Evolutionary conservation across 2,329 filamentous ascomycete genomes (phyloP).

Genomic region (Ophiostoma sp.): DNA sequence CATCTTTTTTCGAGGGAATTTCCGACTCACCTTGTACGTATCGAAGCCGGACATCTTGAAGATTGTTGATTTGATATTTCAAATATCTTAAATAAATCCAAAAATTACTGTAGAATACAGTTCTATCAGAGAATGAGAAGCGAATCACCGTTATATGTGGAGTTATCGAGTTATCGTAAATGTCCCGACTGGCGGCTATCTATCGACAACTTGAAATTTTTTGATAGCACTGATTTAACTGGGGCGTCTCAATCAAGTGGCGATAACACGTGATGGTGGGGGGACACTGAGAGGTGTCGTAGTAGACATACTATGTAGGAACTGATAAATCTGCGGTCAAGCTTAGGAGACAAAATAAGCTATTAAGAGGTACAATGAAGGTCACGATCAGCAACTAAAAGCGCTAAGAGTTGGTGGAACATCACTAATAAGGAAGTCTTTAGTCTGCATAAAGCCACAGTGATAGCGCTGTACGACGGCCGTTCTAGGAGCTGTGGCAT

Average conservation of each 20-base stretch:
- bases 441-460: too few relatives aligned
- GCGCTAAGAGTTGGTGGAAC: too few relatives aligned
- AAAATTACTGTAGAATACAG: not conserved
- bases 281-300: too few relatives aligned
- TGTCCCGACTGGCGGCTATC: not conserved
- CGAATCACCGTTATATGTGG: not conserved
- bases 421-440: too few relatives aligned
- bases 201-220: constrained; percentile 9
- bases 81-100: not conserved
- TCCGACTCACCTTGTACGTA: constrained; percentile 24
- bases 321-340: too few relatives aligned
- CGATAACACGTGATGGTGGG: constrained; percentile 7
- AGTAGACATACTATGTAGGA: too few relatives aligned
- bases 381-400: too few relatives aligned
- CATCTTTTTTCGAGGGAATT: not conserved
- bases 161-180: constrained; percentile 2
- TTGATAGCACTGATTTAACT: constrained; percentile 14
- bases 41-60: constrained; percentile 25
- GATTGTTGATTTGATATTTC: not conserved
- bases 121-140: not conserved
- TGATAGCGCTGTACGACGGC: too few relatives aligned
- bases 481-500: too few relatives aligned
- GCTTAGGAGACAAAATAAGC: too few relatives aligned
- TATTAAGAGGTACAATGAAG: too few relatives aligned
- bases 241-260: constrained; percentile 8